phyloP scores from a whole-genome alignment of 345 rosid species.

The Eucalyptus curtisii region DNA sequence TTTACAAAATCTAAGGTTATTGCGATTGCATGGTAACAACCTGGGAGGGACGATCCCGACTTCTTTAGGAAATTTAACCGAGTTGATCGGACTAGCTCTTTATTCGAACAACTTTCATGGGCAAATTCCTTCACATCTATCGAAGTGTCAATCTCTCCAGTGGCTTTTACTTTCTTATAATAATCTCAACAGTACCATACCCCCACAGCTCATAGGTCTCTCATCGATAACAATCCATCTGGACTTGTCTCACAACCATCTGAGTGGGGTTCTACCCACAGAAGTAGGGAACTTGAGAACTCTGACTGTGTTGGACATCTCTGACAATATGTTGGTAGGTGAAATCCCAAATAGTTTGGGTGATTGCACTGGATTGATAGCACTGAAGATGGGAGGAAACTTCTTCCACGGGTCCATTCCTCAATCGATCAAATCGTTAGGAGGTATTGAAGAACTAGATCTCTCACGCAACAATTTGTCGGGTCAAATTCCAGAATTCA shows the following conservation, averaged over 20 bases:
- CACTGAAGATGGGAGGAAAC: fast-evolving
- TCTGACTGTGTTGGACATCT: fast-evolving
- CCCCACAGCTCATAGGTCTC: not conserved
- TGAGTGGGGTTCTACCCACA: not conserved
- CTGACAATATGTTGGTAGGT: not conserved
- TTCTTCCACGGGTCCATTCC: not conserved
- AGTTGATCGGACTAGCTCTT: not conserved
- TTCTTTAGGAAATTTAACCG: not conserved
- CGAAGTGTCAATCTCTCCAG: not conserved
- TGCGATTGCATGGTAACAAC: not conserved
- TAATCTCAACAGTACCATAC: not conserved
- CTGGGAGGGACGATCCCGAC: not conserved
- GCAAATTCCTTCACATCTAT: not conserved
- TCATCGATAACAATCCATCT: fast-evolving
- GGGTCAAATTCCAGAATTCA: fast-evolving
- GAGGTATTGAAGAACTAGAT: not conserved
- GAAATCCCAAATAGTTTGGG: not conserved
- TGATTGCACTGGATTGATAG: not conserved
- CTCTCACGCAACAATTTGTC: not conserved
- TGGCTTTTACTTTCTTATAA: not conserved
- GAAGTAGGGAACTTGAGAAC: not conserved
- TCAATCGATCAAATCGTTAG: fast-evolving
- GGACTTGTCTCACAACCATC: not conserved
- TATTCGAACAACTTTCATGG: not conserved
- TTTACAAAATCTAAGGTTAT: not conserved